Conservation (phyloP, 139 green algal species). For the Pleodorina starrii region DNA sequence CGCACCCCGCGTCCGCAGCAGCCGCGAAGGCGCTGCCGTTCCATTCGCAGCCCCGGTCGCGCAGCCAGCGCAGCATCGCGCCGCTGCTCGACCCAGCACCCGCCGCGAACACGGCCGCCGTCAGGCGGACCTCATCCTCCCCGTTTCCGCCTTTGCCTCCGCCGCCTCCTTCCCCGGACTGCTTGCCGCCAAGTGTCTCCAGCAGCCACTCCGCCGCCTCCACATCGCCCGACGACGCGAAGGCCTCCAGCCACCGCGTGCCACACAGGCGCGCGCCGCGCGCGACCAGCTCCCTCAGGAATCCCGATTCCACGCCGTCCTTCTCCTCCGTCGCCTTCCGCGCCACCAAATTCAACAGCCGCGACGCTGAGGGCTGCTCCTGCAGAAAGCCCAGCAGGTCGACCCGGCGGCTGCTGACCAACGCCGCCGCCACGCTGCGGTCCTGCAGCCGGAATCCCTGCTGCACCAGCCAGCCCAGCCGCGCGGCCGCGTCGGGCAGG, state of each 20-base stretch:
- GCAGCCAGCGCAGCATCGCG: background rate
- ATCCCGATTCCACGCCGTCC: background rate
- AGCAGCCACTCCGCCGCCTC: background rate
- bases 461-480: background rate
- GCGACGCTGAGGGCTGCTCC: background rate
- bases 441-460: background rate
- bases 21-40: background rate
- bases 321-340: too few species aligned
- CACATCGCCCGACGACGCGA: background rate
- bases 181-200: background rate
- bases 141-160: too few species aligned
- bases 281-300: background rate
- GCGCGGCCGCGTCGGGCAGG: background rate
- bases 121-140: background rate
- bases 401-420: background rate
- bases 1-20: background rate
- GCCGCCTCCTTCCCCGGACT: too few species aligned
- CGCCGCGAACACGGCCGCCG: background rate
- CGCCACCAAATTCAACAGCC: background rate
- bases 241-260: background rate
- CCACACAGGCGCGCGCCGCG: background rate
- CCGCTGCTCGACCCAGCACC: background rate
- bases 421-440: background rate
- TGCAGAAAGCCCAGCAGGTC: background rate
- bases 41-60: background rate